Base-by-base conservation (phyloP, 1,139 yeast genomes). In the Saccharomyces pastorianus region DNA sequence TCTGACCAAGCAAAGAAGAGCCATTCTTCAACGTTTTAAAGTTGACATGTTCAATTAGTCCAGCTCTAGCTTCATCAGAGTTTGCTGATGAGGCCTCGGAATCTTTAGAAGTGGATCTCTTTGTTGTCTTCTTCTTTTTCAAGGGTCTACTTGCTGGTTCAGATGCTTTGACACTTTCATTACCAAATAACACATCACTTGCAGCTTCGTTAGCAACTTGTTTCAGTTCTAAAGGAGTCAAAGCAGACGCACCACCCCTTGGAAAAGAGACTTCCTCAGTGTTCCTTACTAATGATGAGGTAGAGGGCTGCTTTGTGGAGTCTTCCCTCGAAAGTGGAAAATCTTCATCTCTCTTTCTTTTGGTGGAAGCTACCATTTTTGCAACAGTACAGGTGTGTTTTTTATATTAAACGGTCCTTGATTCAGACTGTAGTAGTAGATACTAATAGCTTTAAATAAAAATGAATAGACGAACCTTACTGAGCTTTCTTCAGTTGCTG, bases 141-240 rank as follows among this genome's bases (percentile, higher is more conserved):
- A 71, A 70, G 59, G 72, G 76, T 66, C 75, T 76, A 59, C 72
- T 74, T 13, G 74, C 67, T 51, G 63, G 65, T 53, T 72, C 75
- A 8, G 60, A 54, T 11, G 63, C 56, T 13, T 59, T 53, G 1
- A 63, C 61, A 48, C 68, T 66, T 28, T 72, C 66, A 17, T 68
- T 71, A 25, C 77, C 91, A 62, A 87, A 87, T 54, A 88, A 75
- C 28, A 88, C 95, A 74, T 93, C 99, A 62, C 81, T 81, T 32
- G 91, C 84, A 48, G 95, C 99, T 70, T 93, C 96, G 66, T 89
- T 90, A 46, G 96, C 84, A 53, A 91, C 95, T 68, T 90, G 95
- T 69, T 90, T 90, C 62, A 89, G 83, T 72, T 93, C 99, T 61
- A 93, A 74, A 4, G 99, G 91, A 2, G 96, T 82, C 69, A 91